These are phyloP conservation scores for Plectosphaerella cucumerina DNA, from an alignment of 2,329 filamentous ascomycete genomes.

Conservation along the genomic window DNA sequence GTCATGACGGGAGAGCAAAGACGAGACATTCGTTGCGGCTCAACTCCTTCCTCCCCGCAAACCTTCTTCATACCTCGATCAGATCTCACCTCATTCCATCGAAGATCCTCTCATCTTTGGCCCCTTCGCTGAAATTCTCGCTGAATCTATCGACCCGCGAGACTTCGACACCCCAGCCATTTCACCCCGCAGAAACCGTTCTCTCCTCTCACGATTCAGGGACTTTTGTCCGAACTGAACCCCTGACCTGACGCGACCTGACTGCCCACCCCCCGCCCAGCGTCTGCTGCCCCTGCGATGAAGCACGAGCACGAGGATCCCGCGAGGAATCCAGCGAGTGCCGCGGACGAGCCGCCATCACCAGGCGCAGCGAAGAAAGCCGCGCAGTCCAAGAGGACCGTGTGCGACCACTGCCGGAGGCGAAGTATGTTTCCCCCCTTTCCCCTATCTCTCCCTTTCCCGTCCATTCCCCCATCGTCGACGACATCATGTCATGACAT, in stretches of 20 bases:
- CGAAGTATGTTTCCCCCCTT: constrained; percentile 28
- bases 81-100: not conserved
- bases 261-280: not conserved
- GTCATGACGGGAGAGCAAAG: not conserved
- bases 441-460: constrained; percentile 3
- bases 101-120: not conserved
- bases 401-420: constrained; percentile 41
- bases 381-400: constrained; percentile 26
- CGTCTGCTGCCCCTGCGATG: not conserved
- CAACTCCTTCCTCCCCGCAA: not conserved
- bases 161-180: not conserved
- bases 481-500: constrained; percentile 8
- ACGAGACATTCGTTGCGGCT: not conserved
- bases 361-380: constrained; percentile 9
- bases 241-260: not conserved
- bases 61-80: not conserved
- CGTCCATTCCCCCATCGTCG: not conserved
- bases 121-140: not conserved
- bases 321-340: constrained; percentile 12
- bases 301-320: constrained; percentile 12
- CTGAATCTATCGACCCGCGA: not conserved
- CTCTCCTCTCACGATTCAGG: no score
- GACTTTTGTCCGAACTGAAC: not conserved
- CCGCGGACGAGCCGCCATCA: constrained; percentile 8
- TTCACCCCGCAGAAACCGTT: not conserved